Evolutionary conservation across 2,329 filamentous ascomycete species (phyloP), one percentile per base, ranked within the genome.

Genomic region (Cytospora piceae): DNA sequence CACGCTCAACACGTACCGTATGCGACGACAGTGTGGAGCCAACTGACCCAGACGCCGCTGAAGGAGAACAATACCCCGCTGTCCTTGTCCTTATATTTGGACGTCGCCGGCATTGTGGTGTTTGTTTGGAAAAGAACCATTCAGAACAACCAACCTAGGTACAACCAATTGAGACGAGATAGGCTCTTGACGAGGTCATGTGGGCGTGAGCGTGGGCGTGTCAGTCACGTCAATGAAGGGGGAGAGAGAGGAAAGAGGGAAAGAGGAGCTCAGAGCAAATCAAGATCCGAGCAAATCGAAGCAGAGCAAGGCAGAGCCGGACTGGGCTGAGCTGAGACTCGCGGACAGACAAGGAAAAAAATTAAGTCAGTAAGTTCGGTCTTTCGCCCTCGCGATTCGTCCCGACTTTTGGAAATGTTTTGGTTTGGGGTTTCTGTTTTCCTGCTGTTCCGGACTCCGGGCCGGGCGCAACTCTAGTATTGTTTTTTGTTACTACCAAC

Each of bases 11-110:
- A 81, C 85, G 71, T 77, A 93, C 90, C 80, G 77, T 97, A 98
- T 67, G 93, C 95, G 71, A 92, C 81, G 57, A 83, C 78, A 11
- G 95, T 99, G 80, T 99, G 95, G 70, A 87, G 79, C 86, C 91
- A 96, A 67, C 93, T 92, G 70, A 99, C 84, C 92, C 92, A 97
- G 83, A 90, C 90, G 71, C 92, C 95, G 76, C 90, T 94, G 75
- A 99, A 85, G 70, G 83, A 78, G 68, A 87, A 75, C 70, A 89
- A 78, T 65, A 86, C 82, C 72, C 86, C 82, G 72, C 85, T 85
- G 71, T 87, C 84, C 77, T 88, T 87, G 79, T 90, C 87, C 78
- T 89, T 90, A 78, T 86, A 88, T 71, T 80, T 83, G 65, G 75
- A 72, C 68, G 79, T 32, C 22, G 66, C 77, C 81, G 66, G 76